Percentiles rank a stretch among this genome's conserved stretches.
phyloP scores from a whole-genome alignment of 768 basidiomycete species.

The Clavulina sp. region DNA sequence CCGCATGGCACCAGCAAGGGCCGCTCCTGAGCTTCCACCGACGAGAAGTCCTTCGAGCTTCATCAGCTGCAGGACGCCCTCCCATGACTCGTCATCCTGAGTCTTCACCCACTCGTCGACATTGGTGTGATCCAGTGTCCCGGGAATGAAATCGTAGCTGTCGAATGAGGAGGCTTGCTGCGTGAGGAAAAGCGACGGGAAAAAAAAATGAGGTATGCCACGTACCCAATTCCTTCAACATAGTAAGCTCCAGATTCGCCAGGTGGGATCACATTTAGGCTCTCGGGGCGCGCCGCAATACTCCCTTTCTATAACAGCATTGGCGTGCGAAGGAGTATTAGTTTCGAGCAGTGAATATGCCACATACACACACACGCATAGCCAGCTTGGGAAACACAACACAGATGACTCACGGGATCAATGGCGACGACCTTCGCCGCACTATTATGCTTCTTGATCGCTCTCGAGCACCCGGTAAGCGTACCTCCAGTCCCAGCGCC shows the following conservation, averaged over 20 bases:
- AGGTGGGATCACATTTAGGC: constrained; percentile 32
- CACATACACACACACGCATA: background rate
- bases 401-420: constrained; percentile 53
- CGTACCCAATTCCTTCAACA: constrained; percentile 84
- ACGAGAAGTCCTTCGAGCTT: constrained; percentile 74
- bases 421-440: constrained; percentile 63
- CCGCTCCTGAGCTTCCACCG: constrained; percentile 86
- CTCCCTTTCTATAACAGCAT: constrained; percentile 51
- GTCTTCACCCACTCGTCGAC: constrained; percentile 81
- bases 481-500: constrained; percentile 94
- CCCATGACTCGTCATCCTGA: constrained; percentile 62
- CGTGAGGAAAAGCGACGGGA: background rate
- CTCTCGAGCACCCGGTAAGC: constrained; percentile 68
- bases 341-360: background rate
- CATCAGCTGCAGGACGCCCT: constrained; percentile 58
- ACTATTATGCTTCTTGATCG: constrained; percentile 67
- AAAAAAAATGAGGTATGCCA: background rate
- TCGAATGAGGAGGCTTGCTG: too few relatives aligned
- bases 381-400: background rate
- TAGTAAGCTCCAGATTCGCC: constrained; percentile 40
- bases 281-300: constrained; percentile 57
- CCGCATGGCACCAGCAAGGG: constrained; percentile 53
- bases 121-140: constrained; percentile 56
- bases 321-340: background rate
- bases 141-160: constrained; percentile 73